These are phyloP conservation scores for Erysimum cheiranthoides DNA, from an alignment of 345 rosid species.

Conservation along the genomic window DNA sequence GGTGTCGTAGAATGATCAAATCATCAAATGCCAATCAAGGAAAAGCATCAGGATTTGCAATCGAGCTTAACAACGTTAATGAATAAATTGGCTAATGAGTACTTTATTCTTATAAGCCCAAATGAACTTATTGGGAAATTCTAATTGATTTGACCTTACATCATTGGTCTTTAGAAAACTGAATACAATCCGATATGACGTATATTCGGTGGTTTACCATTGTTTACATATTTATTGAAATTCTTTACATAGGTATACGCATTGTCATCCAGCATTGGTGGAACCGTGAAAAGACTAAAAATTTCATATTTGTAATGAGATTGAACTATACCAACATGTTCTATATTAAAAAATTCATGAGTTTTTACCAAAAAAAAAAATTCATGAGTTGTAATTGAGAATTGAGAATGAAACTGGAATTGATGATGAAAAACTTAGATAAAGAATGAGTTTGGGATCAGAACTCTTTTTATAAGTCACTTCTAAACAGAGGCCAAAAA, in stretches of 20 bases:
- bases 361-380: too few species aligned
- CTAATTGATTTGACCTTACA: neutral
- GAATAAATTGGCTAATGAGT: neutral
- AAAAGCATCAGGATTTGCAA: neutral
- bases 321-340: neutral
- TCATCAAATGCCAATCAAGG: neutral
- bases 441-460: neutral
- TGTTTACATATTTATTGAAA: neutral
- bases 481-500: neutral
- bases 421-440: neutral
- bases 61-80: neutral
- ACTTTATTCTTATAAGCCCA: neutral
- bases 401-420: neutral
- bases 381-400: neutral
- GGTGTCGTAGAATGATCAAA: neutral
- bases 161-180: neutral
- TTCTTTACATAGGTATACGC: neutral
- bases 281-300: neutral
- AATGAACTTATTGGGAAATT: neutral
- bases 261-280: neutral
- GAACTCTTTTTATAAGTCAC: constrained; percentile 1
- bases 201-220: neutral
- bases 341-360: neutral
- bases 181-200: neutral
- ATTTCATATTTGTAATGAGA: neutral